These are phyloP conservation scores for Phialophora tarda DNA, from an alignment of 2,329 filamentous ascomycete genomes.

Conservation along the genomic window DNA sequence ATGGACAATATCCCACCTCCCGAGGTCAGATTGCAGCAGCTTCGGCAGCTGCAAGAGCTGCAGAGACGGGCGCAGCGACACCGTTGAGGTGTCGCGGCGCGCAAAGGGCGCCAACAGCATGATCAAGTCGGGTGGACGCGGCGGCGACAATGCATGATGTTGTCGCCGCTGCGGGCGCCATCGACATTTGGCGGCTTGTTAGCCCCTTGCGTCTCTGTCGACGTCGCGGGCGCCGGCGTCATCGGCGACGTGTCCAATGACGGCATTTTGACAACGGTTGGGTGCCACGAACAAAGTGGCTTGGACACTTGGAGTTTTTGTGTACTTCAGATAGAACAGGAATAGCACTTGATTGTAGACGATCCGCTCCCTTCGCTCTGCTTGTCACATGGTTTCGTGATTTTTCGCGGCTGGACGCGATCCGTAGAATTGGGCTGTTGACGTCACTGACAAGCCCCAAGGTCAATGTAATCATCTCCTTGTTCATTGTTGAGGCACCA, in stretches of 20 bases:
- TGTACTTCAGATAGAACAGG: conserved; percentile 6
- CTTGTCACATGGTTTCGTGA: conserved; percentile 1
- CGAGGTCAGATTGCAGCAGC: not conserved
- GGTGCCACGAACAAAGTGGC: not conserved
- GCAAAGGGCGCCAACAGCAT: conserved; percentile 5
- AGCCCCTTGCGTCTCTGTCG: not conserved
- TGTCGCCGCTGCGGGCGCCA: not conserved
- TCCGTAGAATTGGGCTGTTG: not conserved
- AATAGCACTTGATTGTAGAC: not conserved
- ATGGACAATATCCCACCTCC: not conserved
- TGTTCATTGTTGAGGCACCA: not conserved
- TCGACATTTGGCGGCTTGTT: not conserved
- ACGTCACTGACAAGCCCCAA: not conserved
- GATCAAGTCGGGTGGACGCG: not conserved
- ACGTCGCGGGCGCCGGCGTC: not conserved
- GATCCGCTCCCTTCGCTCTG: not conserved
- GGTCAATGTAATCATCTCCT: not conserved
- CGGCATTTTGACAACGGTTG: not conserved
- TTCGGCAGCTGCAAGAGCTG: not conserved
- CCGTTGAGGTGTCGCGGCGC: not conserved
- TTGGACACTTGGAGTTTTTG: not conserved
- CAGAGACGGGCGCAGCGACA: not conserved
- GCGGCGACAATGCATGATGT: not conserved
- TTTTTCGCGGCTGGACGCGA: not conserved
- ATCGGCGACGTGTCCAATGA: not conserved